Conservation (phyloP, 2,329 filamentous ascomycete species). For the Orbilia oligospora region DNA sequence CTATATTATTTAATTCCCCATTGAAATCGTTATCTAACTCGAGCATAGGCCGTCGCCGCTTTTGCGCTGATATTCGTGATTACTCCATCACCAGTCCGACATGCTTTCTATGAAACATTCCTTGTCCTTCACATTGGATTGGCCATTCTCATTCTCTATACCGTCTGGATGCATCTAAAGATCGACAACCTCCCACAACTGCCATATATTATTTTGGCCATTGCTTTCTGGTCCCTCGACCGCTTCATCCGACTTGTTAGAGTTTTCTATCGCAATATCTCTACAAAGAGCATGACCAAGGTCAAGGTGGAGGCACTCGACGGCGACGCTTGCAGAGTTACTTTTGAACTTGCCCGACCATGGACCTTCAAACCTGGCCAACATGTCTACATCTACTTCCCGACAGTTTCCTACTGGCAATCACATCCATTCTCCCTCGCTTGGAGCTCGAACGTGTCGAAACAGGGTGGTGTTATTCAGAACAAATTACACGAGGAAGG, state of each 20-base stretch:
- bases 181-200: constrained; percentile 78
- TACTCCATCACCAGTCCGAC: constrained; percentile 82
- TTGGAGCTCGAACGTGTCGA: constrained; percentile 45
- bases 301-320: constrained; percentile 83
- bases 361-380: constrained; percentile 82
- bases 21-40: constrained; percentile 37
- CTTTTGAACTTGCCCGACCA: constrained; percentile 70
- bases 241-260: constrained; percentile 76
- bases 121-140: constrained; percentile 86
- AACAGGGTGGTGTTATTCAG: constrained; percentile 35
- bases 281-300: constrained; percentile 69
- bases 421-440: constrained; percentile 43
- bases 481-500: constrained; percentile 44
- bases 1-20: not conserved
- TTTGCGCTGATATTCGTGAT: constrained; percentile 76
- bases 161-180: constrained; percentile 83
- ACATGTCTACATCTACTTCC: constrained; percentile 85
- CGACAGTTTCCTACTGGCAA: constrained; percentile 69
- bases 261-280: constrained; percentile 75
- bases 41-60: constrained; percentile 63
- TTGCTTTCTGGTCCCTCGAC: constrained; percentile 84
- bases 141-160: constrained; percentile 77
- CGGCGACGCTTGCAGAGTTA: constrained; percentile 82
- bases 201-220: constrained; percentile 80
- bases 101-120: constrained; percentile 98